Base-by-base conservation (phyloP, 108 stramenopile genomes). In the Pseudonitzschia multistriata region DNA sequence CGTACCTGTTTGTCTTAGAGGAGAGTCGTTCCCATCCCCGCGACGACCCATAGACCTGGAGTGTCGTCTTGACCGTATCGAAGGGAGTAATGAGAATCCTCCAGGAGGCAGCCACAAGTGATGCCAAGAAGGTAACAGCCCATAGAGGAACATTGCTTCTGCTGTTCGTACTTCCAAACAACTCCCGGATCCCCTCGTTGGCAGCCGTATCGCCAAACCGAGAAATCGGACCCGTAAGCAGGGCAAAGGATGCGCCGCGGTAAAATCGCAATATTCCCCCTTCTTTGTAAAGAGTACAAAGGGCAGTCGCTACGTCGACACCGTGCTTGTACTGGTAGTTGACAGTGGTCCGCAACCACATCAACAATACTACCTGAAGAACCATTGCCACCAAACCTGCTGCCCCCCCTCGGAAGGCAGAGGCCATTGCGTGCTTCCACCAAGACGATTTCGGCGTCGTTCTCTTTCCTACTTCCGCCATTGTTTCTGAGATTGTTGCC, bases 331-430 rank as follows among this genome's bases (percentile, higher is more conserved):
- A 94, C 72, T 97, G 94, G 69, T 97, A 96, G 62, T 79, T 80
- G 72, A 90, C 81, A 61, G 88, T 72, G 0, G 96, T 97, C 28
- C 96, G 87, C 34, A 95, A 81, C 96, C 96, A 97, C 96, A 97
- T 97, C 31, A 97, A 79, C 19, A 84, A 79, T 48, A 85, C 64
- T 0, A 96, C 95, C 22, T 81, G 81, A 19, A 84, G 48, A 15
- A 87, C 68, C 66, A 78, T 79, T n/a, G 86, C 82, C 70, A 82
- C 80, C 22, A 79, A 83, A 30, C 78, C 86, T 33, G 86, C 74
- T 34, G 76, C 72, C 21, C 83, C 83, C 33, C 79, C 83, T 14
- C 80, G 73, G 21, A 83, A 68, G 54, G 83, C 83, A 39, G 64
- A 40, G 5, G 24, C 5, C 42, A 35, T 15, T 8, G 64, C 37